Percentiles rank a stretch among this genome's conserved stretches.
Evolutionary conservation across 495 filamentous ascomycete genomes (phyloP).

Genomic region (Hypoxylon lienhwacheense): DNA sequence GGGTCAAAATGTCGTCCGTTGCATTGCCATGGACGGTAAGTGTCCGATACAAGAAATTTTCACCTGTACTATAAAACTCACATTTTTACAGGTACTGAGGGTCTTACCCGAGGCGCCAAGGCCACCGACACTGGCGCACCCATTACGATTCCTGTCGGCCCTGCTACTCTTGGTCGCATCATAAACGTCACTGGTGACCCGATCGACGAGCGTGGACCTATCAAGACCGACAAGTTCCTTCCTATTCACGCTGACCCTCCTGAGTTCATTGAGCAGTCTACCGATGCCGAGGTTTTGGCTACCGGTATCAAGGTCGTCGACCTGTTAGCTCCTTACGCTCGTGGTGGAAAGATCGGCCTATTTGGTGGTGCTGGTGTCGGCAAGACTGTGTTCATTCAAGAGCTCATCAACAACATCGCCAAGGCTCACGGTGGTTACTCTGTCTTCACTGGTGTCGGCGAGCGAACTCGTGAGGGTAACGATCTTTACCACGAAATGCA

Average conservation of each 20-base stretch:
- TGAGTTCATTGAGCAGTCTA: constrained; percentile 89
- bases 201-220: constrained; percentile 98
- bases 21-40: constrained; percentile 99
- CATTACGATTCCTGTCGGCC: constrained; percentile 96
- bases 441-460: constrained; percentile 99
- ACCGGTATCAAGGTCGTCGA: constrained; percentile 99
- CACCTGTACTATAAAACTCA: constrained; percentile 31
- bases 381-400: constrained; percentile 99
- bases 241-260: constrained; percentile 96
- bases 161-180: constrained; percentile 95
- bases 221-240: constrained; percentile 83
- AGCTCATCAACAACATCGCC: constrained; percentile 99
- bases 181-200: constrained; percentile 99
- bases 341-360: constrained; percentile 99
- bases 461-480: constrained; percentile 99
- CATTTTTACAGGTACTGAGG: constrained; percentile 82
- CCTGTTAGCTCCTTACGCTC: constrained; percentile 95
- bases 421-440: constrained; percentile 99
- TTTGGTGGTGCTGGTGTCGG: constrained; percentile 99
- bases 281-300: constrained; percentile 90
- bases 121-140: constrained; percentile 88
- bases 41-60: constrained; percentile 27
- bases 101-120: constrained; percentile 87
- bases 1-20: constrained; percentile 98
- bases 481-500: constrained; percentile 99